Conservation (phyloP, 2,329 filamentous ascomycete genomes). For the Leptographium radiaticola region DNA sequence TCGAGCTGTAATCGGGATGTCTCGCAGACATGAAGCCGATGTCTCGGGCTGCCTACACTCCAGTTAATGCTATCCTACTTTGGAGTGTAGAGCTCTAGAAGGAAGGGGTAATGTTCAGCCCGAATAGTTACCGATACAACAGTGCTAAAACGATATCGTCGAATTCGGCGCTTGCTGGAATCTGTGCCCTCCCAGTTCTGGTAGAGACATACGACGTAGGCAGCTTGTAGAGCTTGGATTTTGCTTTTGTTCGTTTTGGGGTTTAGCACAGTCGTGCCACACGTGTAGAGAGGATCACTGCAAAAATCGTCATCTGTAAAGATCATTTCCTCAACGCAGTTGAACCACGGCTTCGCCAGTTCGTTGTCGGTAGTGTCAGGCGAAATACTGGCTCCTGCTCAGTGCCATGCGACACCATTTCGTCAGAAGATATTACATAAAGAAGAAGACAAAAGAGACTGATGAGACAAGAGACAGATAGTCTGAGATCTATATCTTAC, state of each 20-base stretch:
- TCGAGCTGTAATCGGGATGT: slow-evolving; percentile 1
- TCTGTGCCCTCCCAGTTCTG: slow-evolving; percentile 6
- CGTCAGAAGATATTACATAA: not conserved
- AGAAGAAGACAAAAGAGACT: not conserved
- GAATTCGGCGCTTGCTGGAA: slow-evolving; percentile 3
- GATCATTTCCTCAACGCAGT: slow-evolving; percentile 4
- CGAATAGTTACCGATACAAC: slow-evolving; percentile 1
- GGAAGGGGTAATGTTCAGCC: too few relatives aligned
- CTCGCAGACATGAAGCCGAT: slow-evolving; percentile 2
- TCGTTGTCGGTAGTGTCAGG: not conserved
- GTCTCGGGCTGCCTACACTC: not conserved
- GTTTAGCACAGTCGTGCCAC: not conserved
- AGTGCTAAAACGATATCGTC: slow-evolving; percentile 4
- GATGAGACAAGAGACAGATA: not conserved
- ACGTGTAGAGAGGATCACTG: not conserved
- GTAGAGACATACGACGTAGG: slow-evolving; percentile 2
- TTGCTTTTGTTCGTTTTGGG: not conserved
- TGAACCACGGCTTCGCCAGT: slow-evolving; percentile 3
- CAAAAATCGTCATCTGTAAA: slow-evolving; percentile 3
- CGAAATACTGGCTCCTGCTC: not conserved
- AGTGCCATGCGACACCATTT: not conserved
- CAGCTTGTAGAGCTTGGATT: slow-evolving; percentile 4
- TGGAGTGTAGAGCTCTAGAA: not conserved
- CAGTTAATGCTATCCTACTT: not conserved
- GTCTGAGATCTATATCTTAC: not conserved